phyloP scores from a whole-genome alignment of 805 yeast species.

The Candida silvicultrix region DNA sequence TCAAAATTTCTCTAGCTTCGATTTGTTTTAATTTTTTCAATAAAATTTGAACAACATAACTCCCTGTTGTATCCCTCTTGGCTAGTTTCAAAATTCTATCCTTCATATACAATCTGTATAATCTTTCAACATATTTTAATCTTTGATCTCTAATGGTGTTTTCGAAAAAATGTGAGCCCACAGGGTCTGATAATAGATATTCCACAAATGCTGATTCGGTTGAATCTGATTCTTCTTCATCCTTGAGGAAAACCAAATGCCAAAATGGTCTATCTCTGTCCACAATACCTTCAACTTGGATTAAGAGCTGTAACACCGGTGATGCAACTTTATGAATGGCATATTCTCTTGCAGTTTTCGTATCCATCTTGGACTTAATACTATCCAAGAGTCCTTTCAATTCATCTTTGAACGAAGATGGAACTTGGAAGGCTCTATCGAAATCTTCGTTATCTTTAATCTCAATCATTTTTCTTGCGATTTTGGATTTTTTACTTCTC shows the following conservation, averaged over 20 bases:
- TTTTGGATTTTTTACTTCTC: slow-evolving; percentile 77
- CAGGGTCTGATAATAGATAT: slow-evolving; percentile 74
- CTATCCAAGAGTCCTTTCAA: slow-evolving; percentile 42
- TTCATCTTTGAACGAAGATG: slow-evolving; percentile 59
- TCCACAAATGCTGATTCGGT: slow-evolving; percentile 79
- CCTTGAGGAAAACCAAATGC: slow-evolving; percentile 52
- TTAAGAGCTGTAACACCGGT: slow-evolving; percentile 74
- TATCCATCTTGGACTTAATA: slow-evolving; percentile 29
- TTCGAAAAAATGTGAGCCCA: slow-evolving; percentile 92
- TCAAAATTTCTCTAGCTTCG: slow-evolving; percentile 58
- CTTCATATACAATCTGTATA: slow-evolving; percentile 66
- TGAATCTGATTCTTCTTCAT: slow-evolving; percentile 42
- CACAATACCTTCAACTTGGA: slow-evolving; percentile 76
- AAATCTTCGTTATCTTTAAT: slow-evolving; percentile 74
- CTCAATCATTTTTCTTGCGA: slow-evolving; percentile 91
- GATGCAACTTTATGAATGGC: slow-evolving; percentile 80
- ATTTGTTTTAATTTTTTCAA: slow-evolving; percentile 56
- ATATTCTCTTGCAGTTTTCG: slow-evolving; percentile 56
- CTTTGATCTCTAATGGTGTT: slow-evolving; percentile 61
- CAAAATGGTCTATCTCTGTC: slow-evolving; percentile 69
- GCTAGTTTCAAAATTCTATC: slow-evolving; percentile 70
- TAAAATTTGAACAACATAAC: slow-evolving; percentile 69
- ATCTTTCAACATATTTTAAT: slow-evolving; percentile 59
- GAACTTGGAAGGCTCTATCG: slow-evolving; percentile 60
- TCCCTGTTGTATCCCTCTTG: slow-evolving; percentile 78